These are phyloP conservation scores for Malassezia equina DNA, from an alignment of 1,284 basidiomycete species.

Conservation along the genomic window DNA sequence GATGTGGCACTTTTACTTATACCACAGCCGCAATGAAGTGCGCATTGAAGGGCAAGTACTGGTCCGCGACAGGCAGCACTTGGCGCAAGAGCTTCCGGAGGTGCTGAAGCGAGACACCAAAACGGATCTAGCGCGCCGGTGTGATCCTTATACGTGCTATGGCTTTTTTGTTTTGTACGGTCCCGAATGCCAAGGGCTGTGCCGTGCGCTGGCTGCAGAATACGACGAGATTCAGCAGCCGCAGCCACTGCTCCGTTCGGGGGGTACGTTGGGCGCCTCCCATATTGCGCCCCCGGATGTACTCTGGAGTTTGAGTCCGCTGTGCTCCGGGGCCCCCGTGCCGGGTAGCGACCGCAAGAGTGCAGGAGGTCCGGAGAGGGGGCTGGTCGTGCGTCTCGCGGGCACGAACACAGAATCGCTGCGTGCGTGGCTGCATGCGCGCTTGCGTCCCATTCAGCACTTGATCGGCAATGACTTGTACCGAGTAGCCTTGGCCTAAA, in stretches of 20 bases:
- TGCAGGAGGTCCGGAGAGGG: conserved; percentile 15
- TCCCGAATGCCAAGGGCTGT: conserved; percentile 53
- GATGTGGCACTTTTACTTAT: conserved; percentile 75
- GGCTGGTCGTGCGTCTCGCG: conserved; percentile 60
- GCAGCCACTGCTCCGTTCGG: conserved; percentile 12
- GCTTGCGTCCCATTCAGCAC: conserved; percentile 54
- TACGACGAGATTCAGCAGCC: conserved; percentile 57
- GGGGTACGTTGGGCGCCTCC: conserved; percentile 51
- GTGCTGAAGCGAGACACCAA: background rate
- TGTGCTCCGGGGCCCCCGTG: conserved; percentile 3
- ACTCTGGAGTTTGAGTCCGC: conserved; percentile 64
- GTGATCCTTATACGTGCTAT: conserved; percentile 71
- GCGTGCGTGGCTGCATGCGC: conserved; percentile 58
- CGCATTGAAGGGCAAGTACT: conserved; percentile 58
- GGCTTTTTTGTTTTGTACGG: conserved; percentile 69
- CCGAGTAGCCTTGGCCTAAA: conserved; percentile 21
- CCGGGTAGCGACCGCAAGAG: conserved; percentile 1
- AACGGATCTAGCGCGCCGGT: conserved; percentile 54
- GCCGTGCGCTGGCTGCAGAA: conserved; percentile 52
- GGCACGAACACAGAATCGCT: conserved; percentile 64
- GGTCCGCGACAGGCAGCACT: conserved; percentile 64
- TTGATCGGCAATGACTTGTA: conserved; percentile 33
- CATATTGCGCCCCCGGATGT: conserved; percentile 52
- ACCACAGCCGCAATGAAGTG: conserved; percentile 76
- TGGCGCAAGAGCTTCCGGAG: conserved; percentile 54